Conservation (phyloP, 371 early-diverging fungal genomes). For the Dichotomocladium elegans region DNA sequence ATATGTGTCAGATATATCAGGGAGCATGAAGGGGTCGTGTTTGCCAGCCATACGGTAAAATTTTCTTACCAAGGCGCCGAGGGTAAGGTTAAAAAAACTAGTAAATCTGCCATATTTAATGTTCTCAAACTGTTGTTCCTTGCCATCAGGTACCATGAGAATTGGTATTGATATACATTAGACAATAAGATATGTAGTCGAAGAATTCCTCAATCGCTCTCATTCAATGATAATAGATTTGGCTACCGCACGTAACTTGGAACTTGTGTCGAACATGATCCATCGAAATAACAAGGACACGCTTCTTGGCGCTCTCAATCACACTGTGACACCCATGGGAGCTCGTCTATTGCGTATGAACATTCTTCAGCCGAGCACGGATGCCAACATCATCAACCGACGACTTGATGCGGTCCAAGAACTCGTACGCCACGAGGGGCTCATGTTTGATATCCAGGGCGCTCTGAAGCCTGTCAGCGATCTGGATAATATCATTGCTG, state of each 20-base stretch:
- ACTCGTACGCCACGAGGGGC: constrained; percentile 24
- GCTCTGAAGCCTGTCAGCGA: constrained; percentile 21
- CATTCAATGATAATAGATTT: constrained; percentile 24
- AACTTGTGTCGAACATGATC: constrained; percentile 49
- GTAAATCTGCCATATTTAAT: not conserved
- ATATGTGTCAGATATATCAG: constrained; percentile 45
- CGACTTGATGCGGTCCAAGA: constrained; percentile 57
- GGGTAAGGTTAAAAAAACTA: constrained; percentile 19
- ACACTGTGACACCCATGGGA: constrained; percentile 71
- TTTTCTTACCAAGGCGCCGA: constrained; percentile 61
- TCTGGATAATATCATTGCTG: constrained; percentile 26
- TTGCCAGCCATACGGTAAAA: constrained; percentile 54
- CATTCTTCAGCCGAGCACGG: constrained; percentile 66
- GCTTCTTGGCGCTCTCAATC: constrained; percentile 53
- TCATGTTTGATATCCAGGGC: constrained; percentile 33
- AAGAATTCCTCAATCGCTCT: not conserved
- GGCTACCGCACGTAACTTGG: constrained; percentile 59
- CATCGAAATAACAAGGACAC: constrained; percentile 36
- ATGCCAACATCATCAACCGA: constrained; percentile 24
- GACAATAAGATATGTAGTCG: not conserved
- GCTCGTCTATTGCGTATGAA: constrained; percentile 68
- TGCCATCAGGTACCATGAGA: constrained; percentile 47
- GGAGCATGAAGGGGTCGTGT: constrained; percentile 43
- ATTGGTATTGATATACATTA: constrained; percentile 38
- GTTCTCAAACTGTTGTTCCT: not conserved